Percentiles rank a stretch among this genome's conserved stretches.
Evolutionary conservation across 495 filamentous ascomycete species (phyloP).

Genomic region (Echria macrotheca): DNA sequence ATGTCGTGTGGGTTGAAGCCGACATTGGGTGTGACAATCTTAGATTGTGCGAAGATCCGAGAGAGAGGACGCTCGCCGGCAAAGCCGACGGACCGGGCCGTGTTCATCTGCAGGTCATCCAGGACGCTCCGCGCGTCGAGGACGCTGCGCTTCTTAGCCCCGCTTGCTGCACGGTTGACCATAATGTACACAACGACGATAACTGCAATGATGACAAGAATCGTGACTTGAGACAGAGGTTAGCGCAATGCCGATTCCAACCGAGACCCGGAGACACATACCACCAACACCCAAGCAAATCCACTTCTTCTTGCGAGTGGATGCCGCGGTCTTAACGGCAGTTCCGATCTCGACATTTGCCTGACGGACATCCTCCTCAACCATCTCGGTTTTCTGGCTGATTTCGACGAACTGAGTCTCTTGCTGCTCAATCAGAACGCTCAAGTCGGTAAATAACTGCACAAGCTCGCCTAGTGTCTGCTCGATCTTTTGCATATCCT

Average conservation of each 20-base stretch:
- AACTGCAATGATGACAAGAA: slow-evolving; percentile 47
- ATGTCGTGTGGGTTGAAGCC: not conserved
- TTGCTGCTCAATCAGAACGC: slow-evolving; percentile 19
- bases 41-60: slow-evolving; percentile 18
- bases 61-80: slow-evolving; percentile 18
- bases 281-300: slow-evolving; percentile 77
- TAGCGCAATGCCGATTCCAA: slow-evolving; percentile 7
- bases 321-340: slow-evolving; percentile 74
- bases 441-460: slow-evolving; percentile 75
- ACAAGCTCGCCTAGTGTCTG: slow-evolving; percentile 77
- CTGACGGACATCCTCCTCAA: slow-evolving; percentile 68
- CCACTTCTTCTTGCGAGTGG: slow-evolving; percentile 94
- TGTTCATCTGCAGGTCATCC: slow-evolving; percentile 29
- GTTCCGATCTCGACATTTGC: slow-evolving; percentile 73
- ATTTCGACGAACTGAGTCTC: slow-evolving; percentile 77
- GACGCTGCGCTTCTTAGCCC: slow-evolving; percentile 22
- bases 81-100: slow-evolving; percentile 21
- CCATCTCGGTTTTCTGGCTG: slow-evolving; percentile 74
- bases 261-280: slow-evolving; percentile 44
- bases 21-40: slow-evolving; percentile 16
- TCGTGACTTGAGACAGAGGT: slow-evolving; percentile 34
- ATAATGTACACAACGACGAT: slow-evolving; percentile 43
- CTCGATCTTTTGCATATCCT: slow-evolving; percentile 87
- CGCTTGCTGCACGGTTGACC: slow-evolving; percentile 23
- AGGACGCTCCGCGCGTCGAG: slow-evolving; percentile 20